These are phyloP conservation scores for Fonsecaea erecta DNA, from an alignment of 2,329 filamentous ascomycete species.

Conservation along the genomic window DNA sequence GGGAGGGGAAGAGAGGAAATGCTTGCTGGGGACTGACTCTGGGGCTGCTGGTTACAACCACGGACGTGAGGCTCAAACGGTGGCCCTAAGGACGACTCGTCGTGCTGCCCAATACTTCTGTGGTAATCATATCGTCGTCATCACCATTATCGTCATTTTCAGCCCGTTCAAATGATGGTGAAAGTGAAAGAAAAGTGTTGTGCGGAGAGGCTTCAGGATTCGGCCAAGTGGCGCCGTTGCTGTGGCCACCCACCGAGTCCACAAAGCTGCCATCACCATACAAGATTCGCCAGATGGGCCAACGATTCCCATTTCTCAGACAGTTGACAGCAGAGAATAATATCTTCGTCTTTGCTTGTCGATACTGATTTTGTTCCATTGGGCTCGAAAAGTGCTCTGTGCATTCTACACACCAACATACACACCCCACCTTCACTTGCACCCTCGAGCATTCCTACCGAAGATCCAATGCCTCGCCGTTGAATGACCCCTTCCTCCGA, in stretches of 20 bases:
- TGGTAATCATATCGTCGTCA: background rate
- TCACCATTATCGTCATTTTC: no score
- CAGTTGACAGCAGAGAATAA: background rate
- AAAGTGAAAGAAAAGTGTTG: constrained; percentile 1
- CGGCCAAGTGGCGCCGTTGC: background rate
- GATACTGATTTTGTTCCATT: constrained; percentile 4
- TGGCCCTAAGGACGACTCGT: background rate
- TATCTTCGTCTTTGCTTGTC: background rate
- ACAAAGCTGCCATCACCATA: background rate
- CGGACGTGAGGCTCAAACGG: background rate
- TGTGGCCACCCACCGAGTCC: background rate
- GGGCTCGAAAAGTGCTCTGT: background rate
- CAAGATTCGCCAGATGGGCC: background rate
- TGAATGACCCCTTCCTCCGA: constrained; percentile 14
- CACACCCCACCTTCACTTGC: background rate
- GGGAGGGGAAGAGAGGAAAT: background rate
- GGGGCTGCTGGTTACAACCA: background rate
- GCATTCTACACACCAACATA: background rate
- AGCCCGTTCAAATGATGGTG: background rate
- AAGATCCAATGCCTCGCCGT: constrained; percentile 22
- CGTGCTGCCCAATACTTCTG: background rate
- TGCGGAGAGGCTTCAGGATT: background rate
- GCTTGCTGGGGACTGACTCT: background rate
- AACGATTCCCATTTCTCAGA: no score
- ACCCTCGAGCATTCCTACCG: background rate